phyloP scores from a whole-genome alignment of 1,284 basidiomycete genomes.

The Schizopora paradoxa region DNA sequence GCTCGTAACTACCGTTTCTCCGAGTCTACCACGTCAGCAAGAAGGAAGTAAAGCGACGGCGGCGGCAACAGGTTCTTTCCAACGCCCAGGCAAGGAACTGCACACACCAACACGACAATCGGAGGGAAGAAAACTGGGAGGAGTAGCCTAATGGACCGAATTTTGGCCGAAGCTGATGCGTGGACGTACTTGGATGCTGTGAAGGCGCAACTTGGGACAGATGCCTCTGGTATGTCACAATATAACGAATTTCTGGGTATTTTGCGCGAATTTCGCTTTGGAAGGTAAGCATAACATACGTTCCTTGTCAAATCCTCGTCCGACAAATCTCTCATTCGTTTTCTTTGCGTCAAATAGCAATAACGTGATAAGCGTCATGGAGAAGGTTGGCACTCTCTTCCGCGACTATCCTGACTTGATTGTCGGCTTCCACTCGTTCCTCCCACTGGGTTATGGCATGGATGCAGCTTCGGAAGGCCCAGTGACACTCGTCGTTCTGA shows the following conservation, averaged over 20 bases:
- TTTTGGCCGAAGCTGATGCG: neutral
- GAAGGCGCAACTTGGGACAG: slow-evolving; percentile 41
- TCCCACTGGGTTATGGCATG: slow-evolving; percentile 97
- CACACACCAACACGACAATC: too few relatives aligned
- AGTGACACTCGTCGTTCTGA: too few relatives aligned
- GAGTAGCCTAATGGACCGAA: too few relatives aligned
- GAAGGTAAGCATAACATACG: too few relatives aligned
- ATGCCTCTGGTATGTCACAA: slow-evolving; percentile 92
- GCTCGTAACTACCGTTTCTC: too few relatives aligned
- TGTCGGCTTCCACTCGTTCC: too few relatives aligned
- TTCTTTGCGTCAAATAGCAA: neutral
- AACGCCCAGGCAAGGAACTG: too few relatives aligned
- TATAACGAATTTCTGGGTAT: slow-evolving; percentile 98
- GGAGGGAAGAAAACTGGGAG: too few relatives aligned
- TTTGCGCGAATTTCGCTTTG: slow-evolving; percentile 99
- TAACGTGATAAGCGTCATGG: neutral
- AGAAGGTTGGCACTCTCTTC: neutral
- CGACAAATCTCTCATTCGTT: slow-evolving; percentile 6
- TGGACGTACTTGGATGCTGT: neutral
- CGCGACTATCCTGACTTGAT: neutral
- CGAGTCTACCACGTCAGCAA: too few relatives aligned
- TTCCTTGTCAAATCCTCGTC: neutral
- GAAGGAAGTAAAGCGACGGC: too few relatives aligned
- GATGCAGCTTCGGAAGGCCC: too few relatives aligned
- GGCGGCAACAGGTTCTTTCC: too few relatives aligned